Percentiles rank a stretch among this genome's conserved stretches.
These are phyloP conservation scores for Peronospora farinosa DNA, from an alignment of 352 stramenopile species.

Conservation along the genomic window DNA sequence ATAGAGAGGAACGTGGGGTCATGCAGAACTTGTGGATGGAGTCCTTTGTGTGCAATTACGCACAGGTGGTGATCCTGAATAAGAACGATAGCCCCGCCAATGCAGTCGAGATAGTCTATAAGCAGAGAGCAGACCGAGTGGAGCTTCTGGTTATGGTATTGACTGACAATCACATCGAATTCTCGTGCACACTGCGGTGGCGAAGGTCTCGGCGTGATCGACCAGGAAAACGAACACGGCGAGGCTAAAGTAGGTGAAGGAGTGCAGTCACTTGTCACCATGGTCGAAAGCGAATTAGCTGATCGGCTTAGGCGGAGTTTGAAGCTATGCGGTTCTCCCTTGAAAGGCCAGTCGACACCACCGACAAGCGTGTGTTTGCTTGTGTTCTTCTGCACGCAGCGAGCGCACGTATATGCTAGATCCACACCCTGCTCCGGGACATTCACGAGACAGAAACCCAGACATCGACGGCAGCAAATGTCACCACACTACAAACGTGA, in stretches of 20 bases:
- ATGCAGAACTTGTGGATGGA: constrained; percentile 45
- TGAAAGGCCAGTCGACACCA: constrained; percentile 42
- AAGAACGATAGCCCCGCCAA: constrained; percentile 57
- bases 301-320: constrained; percentile 23
- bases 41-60: constrained; percentile 57
- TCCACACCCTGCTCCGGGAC: constrained; percentile 56
- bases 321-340: constrained; percentile 24
- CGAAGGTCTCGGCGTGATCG: constrained; percentile 32
- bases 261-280: constrained; percentile 20
- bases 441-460: constrained; percentile 65
- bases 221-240: constrained; percentile 33
- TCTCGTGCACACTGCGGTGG: constrained; percentile 21
- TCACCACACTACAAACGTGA: constrained; percentile 50
- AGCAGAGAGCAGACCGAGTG: constrained; percentile 63
- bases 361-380: constrained; percentile 38
- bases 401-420: constrained; percentile 56
- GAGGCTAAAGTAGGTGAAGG: constrained; percentile 19
- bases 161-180: constrained; percentile 64
- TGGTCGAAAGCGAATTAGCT: constrained; percentile 20
- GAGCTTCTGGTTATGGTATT: constrained; percentile 66
- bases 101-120: constrained; percentile 65
- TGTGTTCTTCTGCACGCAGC: constrained; percentile 53
- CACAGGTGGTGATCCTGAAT: constrained; percentile 53
- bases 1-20: constrained; percentile 51
- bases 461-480: constrained; percentile 58